Conservation (phyloP, 179 eudicot species). For the Amaranthus tricolor region DNA sequence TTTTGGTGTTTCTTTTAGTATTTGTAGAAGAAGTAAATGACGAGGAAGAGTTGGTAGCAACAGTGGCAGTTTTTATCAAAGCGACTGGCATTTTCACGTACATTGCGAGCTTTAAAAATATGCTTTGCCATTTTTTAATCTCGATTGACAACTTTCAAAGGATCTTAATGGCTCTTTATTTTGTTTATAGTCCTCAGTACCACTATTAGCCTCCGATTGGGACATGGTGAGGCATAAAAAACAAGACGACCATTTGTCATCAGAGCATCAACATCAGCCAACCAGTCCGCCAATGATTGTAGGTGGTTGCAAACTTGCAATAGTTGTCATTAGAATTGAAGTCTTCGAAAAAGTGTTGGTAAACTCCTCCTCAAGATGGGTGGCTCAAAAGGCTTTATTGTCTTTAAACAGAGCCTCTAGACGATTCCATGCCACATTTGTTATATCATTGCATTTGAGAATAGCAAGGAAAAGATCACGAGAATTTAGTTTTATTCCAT, state of each 20-base stretch:
- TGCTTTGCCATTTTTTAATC: not conserved
- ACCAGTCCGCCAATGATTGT: too few species aligned
- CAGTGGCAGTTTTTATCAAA: not conserved
- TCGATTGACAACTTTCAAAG: not conserved
- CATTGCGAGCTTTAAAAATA: not conserved
- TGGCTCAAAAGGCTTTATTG: too few species aligned
- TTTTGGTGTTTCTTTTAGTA: not conserved
- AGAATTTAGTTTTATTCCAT: too few species aligned
- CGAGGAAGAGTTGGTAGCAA: not conserved
- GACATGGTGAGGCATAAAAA: not conserved
- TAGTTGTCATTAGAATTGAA: too few species aligned
- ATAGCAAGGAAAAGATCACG: too few species aligned
- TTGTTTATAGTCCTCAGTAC: not conserved
- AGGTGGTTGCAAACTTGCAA: too few species aligned
- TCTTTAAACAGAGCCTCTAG: too few species aligned
- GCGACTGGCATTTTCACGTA: not conserved
- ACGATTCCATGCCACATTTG: too few species aligned
- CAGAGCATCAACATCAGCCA: not conserved
- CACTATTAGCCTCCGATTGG: not conserved
- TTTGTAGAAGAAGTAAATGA: not conserved
- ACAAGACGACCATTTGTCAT: not conserved
- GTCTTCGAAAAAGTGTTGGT: too few species aligned
- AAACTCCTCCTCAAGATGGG: too few species aligned
- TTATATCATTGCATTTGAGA: too few species aligned
- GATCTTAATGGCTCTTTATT: not conserved